These are phyloP conservation scores for Bolboschoenus planiculmis DNA, from an alignment of 176 grass and related monocot genomes.

Conservation along the genomic window DNA sequence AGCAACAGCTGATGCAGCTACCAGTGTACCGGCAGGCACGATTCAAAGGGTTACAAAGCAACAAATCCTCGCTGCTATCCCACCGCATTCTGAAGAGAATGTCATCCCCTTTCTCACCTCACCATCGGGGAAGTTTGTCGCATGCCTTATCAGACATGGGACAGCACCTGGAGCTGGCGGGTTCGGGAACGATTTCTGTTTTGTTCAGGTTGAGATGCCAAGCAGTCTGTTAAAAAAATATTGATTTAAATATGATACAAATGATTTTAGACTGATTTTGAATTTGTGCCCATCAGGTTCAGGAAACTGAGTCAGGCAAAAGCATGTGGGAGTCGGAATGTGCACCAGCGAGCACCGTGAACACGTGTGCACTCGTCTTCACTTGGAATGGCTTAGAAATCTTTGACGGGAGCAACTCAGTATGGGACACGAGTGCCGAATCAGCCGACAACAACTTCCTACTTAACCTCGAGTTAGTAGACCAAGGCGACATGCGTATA, in stretches of 20 bases:
- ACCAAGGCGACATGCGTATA: slow-evolving; percentile 87
- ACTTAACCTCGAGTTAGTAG: slow-evolving; percentile 63
- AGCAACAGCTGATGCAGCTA: background rate
- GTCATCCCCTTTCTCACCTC: slow-evolving; percentile 56
- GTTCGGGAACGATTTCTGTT: slow-evolving; percentile 82
- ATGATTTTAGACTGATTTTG: background rate
- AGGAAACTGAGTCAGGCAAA: slow-evolving; percentile 13
- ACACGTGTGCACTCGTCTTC: slow-evolving; percentile 70
- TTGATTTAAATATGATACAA: background rate
- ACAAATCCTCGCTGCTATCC: slow-evolving; percentile 64
- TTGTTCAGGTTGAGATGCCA: slow-evolving; percentile 41
- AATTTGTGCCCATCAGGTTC: background rate
- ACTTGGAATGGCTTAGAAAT: slow-evolving; percentile 68
- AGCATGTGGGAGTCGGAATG: slow-evolving; percentile 91
- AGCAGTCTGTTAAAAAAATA: background rate
- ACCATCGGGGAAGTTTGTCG: slow-evolving; percentile 56
- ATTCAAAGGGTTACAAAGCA: slow-evolving; percentile 67
- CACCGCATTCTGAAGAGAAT: slow-evolving; percentile 24
- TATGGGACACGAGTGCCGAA: slow-evolving; percentile 56
- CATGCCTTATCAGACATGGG: slow-evolving; percentile 47
- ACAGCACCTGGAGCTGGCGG: slow-evolving; percentile 55
- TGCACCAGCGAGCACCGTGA: slow-evolving; percentile 54
- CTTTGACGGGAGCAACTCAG: slow-evolving; percentile 64
- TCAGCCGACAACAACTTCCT: slow-evolving; percentile 60
- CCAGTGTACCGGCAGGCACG: slow-evolving; percentile 30